A percentile compares a stretch with the other conserved stretches of the same genome.
phyloP scores from a whole-genome alignment of 495 filamentous ascomycete species.

The Xylaria nigripes region DNA sequence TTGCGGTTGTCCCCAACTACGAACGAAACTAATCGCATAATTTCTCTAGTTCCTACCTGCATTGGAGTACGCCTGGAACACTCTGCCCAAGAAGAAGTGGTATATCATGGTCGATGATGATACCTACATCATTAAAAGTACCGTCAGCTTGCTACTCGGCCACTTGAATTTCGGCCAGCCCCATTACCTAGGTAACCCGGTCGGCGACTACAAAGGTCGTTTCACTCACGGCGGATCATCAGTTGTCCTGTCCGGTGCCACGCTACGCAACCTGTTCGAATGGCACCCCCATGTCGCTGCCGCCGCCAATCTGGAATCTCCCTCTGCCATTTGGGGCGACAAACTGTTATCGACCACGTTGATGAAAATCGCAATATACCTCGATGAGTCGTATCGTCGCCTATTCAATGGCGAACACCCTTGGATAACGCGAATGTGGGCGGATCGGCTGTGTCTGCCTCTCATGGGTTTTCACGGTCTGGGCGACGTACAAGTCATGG shows the following conservation, averaged over 20 bases:
- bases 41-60: slow-evolving; percentile 32
- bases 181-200: slow-evolving; percentile 43
- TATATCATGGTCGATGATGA: slow-evolving; percentile 42
- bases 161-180: slow-evolving; percentile 33
- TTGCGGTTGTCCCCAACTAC: too few species aligned
- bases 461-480: slow-evolving; percentile 36
- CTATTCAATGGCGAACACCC: slow-evolving; percentile 42
- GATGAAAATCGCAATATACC: slow-evolving; percentile 32
- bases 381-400: slow-evolving; percentile 36
- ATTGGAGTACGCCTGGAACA: slow-evolving; percentile 35
- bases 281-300: slow-evolving; percentile 25
- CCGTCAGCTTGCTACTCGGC: slow-evolving; percentile 29
- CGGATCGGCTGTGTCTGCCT: slow-evolving; percentile 35
- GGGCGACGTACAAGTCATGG: slow-evolving; percentile 25
- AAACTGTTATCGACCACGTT: slow-evolving; percentile 34
- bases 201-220: slow-evolving; percentile 38
- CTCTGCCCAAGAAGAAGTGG: slow-evolving; percentile 40
- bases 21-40: slow-evolving; percentile 2
- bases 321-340: slow-evolving; percentile 36
- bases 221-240: slow-evolving; percentile 44
- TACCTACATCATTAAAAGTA: slow-evolving; percentile 37
- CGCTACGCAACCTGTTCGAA: slow-evolving; percentile 30
- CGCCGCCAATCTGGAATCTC: slow-evolving; percentile 28
- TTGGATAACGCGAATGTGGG: slow-evolving; percentile 30
- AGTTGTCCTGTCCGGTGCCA: slow-evolving; percentile 35